phyloP scores from a whole-genome alignment of 2,329 filamentous ascomycete species.

The Fusarium cyanostomum region DNA sequence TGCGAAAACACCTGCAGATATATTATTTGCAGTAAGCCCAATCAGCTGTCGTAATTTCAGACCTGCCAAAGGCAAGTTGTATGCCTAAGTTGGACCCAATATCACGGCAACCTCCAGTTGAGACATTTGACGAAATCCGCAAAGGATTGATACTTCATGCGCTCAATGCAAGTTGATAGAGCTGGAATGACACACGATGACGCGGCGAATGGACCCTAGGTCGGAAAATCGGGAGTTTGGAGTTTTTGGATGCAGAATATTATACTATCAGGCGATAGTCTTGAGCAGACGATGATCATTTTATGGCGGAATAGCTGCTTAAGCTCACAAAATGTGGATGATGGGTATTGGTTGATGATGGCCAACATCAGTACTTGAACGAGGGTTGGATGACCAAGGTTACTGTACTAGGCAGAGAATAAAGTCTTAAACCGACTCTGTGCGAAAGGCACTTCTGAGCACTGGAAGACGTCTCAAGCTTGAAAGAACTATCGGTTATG shows the following conservation, averaged over 20 bases:
- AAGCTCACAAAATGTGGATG: constrained; percentile 4
- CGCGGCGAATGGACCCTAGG: constrained; percentile 1
- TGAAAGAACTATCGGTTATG: no score
- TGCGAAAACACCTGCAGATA: background rate
- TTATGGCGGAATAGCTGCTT: constrained; percentile 10
- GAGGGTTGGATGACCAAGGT: background rate
- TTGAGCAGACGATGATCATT: constrained; percentile 13
- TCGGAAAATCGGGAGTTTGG: constrained; percentile 35
- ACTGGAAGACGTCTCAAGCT: no score
- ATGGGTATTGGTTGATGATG: constrained; percentile 30
- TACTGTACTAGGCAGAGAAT: constrained; percentile 10
- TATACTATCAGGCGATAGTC: constrained; percentile 8
- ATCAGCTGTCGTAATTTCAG: background rate
- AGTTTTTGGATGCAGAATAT: constrained; percentile 32
- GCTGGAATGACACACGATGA: background rate
- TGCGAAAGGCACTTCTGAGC: background rate
- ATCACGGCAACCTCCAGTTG: background rate
- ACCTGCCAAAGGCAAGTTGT: background rate
- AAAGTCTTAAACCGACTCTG: background rate
- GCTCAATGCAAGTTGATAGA: background rate
- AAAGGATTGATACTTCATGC: background rate
- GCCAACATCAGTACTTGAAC: constrained; percentile 18
- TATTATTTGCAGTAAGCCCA: background rate
- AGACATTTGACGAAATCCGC: background rate
- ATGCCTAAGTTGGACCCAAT: background rate